phyloP scores from a whole-genome alignment of 2,329 filamentous ascomycete genomes.

The Cadophora luteo-olivacea region DNA sequence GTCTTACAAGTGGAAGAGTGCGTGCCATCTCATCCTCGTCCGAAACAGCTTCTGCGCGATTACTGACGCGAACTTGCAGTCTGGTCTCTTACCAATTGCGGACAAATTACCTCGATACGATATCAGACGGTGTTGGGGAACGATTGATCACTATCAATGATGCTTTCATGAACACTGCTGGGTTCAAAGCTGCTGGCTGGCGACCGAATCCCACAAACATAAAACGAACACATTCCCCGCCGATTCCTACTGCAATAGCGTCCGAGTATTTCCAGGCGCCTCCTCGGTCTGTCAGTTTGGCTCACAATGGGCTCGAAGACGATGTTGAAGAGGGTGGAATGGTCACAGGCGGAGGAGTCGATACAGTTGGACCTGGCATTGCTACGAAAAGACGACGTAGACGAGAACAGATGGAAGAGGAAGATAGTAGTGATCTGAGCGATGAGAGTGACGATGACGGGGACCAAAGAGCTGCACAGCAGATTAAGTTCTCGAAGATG shows the following conservation, averaged over 20 bases:
- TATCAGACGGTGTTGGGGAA: constrained; percentile 85
- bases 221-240: constrained; percentile 84
- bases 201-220: constrained; percentile 74
- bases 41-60: background rate
- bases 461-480: constrained; percentile 77
- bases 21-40: constrained; percentile 19
- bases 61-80: constrained; percentile 51
- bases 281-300: constrained; percentile 62
- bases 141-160: constrained; percentile 83
- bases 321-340: constrained; percentile 71
- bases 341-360: constrained; percentile 69
- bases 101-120: constrained; percentile 78
- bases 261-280: constrained; percentile 86
- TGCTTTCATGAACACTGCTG: constrained; percentile 77
- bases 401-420: constrained; percentile 75
- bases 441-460: constrained; percentile 84
- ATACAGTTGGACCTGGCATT: constrained; percentile 72
- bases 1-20: constrained; percentile 49
- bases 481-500: constrained; percentile 97
- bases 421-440: constrained; percentile 84
- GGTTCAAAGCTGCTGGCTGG: constrained; percentile 86
- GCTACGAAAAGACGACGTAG: constrained; percentile 70
- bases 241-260: constrained; percentile 81
- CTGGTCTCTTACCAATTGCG: constrained; percentile 85
- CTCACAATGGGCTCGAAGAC: constrained; percentile 64